phyloP scores from a whole-genome alignment of 164 flowering plant genomes.

The Stephania yunnanensis region DNA sequence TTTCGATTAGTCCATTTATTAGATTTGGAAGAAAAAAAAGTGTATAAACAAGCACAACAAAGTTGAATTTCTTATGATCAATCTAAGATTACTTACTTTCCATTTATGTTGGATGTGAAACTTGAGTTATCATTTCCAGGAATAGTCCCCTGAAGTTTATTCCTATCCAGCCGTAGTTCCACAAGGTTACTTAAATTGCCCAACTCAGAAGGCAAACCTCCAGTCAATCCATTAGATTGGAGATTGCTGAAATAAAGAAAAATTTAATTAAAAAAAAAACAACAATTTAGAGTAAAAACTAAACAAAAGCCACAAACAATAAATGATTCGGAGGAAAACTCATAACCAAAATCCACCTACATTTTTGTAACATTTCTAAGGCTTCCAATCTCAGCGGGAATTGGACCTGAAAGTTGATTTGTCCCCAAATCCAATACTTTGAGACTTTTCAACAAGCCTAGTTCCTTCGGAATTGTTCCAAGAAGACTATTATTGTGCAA shows the following conservation, averaged over 20 bases:
- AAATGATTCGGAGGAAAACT: neutral
- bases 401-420: slow-evolving; percentile 72
- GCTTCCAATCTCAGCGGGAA: slow-evolving; percentile 72
- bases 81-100: slow-evolving; percentile 43
- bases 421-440: slow-evolving; percentile 73
- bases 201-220: slow-evolving; percentile 61
- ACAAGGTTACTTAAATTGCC: slow-evolving; percentile 54
- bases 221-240: slow-evolving; percentile 77
- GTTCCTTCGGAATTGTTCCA: slow-evolving; percentile 73
- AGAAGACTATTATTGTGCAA: slow-evolving; percentile 62
- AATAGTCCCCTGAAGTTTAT: slow-evolving; percentile 70
- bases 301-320: neutral
- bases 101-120: slow-evolving; percentile 26
- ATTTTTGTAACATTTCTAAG: slow-evolving; percentile 45
- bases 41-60: neutral
- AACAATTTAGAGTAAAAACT: neutral
- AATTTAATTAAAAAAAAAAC: neutral
- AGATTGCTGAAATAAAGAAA: slow-evolving; percentile 47
- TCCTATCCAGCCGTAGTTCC: slow-evolving; percentile 70
- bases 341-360: slow-evolving; percentile 29
- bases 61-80: neutral
- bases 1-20: neutral
- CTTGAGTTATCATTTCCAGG: slow-evolving; percentile 39
- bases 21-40: neutral
- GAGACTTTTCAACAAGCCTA: slow-evolving; percentile 61